These are phyloP conservation scores for Styphnolobium japonicum DNA, from an alignment of 306 rosid species.

Conservation along the genomic window DNA sequence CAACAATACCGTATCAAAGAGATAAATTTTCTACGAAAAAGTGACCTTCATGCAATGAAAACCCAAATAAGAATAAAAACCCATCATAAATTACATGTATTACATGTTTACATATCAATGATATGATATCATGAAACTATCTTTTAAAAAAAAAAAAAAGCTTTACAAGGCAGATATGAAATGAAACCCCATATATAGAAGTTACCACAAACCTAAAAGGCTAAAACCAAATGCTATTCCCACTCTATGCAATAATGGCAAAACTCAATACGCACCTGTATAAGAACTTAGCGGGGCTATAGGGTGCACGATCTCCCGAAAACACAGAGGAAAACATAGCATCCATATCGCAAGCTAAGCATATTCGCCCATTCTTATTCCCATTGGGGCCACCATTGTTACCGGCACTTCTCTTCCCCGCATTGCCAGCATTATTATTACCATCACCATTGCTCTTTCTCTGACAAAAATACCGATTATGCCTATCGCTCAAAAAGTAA, in stretches of 20 bases:
- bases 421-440: conserved; percentile 29
- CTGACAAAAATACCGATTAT: conserved; percentile 81
- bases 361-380: conserved; percentile 41
- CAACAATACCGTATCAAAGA: background rate
- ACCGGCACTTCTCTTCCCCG: conserved; percentile 26
- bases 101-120: background rate
- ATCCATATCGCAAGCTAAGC: conserved; percentile 89
- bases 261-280: conserved; percentile 53
- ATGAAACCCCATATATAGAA: background rate
- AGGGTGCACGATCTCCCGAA: conserved; percentile 79
- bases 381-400: conserved; percentile 32
- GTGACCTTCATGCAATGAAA: background rate
- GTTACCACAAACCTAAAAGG: background rate
- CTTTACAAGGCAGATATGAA: background rate
- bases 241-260: background rate
- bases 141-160: background rate
- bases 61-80: background rate
- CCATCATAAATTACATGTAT: background rate
- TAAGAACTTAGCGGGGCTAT: conserved; percentile 90
- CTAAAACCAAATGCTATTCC: background rate
- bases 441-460: conserved; percentile 38
- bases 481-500: conserved; percentile 84
- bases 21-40: background rate
- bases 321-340: conserved; percentile 75
- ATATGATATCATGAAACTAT: background rate